Percentiles rank a stretch among this genome's conserved stretches.
Evolutionary conservation across 106 monocot species (phyloP).

Genomic region (Dendrobium huoshanense): DNA sequence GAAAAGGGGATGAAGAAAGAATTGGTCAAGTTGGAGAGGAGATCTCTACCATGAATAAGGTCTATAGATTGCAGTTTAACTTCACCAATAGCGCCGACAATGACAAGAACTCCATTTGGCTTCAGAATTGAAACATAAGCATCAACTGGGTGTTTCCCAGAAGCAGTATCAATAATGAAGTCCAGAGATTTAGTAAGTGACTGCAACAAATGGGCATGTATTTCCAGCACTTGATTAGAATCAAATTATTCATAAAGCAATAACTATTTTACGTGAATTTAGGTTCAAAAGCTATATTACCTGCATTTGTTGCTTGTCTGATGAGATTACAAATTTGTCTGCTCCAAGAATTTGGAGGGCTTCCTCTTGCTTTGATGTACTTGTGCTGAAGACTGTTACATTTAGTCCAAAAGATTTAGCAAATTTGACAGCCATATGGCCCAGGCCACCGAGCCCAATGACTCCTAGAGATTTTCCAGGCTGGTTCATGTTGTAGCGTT

Average conservation of each 20-base stretch:
- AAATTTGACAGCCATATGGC: slow-evolving; percentile 61
- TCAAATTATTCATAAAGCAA: background rate
- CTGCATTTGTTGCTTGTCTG: slow-evolving; percentile 48
- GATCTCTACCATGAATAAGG: background rate
- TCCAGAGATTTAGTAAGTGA: slow-evolving; percentile 39
- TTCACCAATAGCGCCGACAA: slow-evolving; percentile 61
- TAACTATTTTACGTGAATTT: background rate
- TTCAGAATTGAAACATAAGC: slow-evolving; percentile 61
- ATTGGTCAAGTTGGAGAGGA: background rate
- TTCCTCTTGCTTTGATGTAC: slow-evolving; percentile 43
- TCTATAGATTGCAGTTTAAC: slow-evolving; percentile 15
- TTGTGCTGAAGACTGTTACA: slow-evolving; percentile 52
- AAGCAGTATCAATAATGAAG: slow-evolving; percentile 78
- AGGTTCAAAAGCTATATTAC: slow-evolving; percentile 7
- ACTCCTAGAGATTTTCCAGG: slow-evolving; percentile 63
- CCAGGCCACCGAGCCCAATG: slow-evolving; percentile 58
- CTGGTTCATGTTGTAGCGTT: slow-evolving; percentile 47
- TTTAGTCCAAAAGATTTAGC: slow-evolving; percentile 60
- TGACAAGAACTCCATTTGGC: slow-evolving; percentile 32
- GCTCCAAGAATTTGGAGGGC: slow-evolving; percentile 42
- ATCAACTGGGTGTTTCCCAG: slow-evolving; percentile 70
- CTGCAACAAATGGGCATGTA: slow-evolving; percentile 17
- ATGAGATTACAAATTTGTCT: slow-evolving; percentile 52
- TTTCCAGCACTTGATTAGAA: background rate
- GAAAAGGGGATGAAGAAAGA: too few relatives aligned